A percentile compares a stretch with the other conserved stretches of the same genome.
Conservation (phyloP, 305 asterid genomes). For the Solanum hybrid region DNA sequence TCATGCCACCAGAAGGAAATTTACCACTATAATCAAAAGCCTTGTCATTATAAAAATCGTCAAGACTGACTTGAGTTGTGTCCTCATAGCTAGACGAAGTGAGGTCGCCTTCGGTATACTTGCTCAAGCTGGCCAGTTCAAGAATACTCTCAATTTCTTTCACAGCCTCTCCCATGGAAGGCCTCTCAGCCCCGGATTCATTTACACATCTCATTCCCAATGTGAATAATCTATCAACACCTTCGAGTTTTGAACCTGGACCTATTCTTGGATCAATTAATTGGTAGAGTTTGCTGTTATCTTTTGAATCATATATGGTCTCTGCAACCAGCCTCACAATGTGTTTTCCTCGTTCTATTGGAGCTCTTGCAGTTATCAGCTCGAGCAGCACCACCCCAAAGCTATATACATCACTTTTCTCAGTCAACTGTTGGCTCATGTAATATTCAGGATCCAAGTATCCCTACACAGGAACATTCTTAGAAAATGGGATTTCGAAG, state of each 20-base stretch:
- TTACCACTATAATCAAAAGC: constrained; percentile 46
- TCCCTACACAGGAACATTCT: constrained; percentile 35
- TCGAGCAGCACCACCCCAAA: constrained; percentile 82
- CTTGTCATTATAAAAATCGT: constrained; percentile 7
- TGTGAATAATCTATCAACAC: constrained; percentile 28
- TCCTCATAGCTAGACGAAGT: constrained; percentile 27
- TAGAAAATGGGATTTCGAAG: background rate
- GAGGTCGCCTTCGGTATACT: constrained; percentile 5
- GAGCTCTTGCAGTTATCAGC: constrained; percentile 56
- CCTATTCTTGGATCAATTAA: constrained; percentile 45
- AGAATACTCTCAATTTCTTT: constrained; percentile 53
- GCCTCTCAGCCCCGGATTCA: constrained; percentile 43
- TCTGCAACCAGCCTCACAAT: constrained; percentile 64
- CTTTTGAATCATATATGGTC: constrained; percentile 21
- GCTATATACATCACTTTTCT: constrained; percentile 83
- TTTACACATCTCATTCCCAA: constrained; percentile 60
- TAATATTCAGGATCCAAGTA: constrained; percentile 97
- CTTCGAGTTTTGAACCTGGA: constrained; percentile 27
- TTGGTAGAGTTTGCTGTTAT: constrained; percentile 16
- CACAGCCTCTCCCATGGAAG: constrained; percentile 65
- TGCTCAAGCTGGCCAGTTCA: constrained; percentile 17
- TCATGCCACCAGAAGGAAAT: constrained; percentile 26
- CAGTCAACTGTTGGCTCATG: constrained; percentile 84
- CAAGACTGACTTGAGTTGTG: constrained; percentile 24
- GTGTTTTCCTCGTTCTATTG: constrained; percentile 72